phyloP scores from a whole-genome alignment of 257 asterid species.

The Ehretia macrophylla region DNA sequence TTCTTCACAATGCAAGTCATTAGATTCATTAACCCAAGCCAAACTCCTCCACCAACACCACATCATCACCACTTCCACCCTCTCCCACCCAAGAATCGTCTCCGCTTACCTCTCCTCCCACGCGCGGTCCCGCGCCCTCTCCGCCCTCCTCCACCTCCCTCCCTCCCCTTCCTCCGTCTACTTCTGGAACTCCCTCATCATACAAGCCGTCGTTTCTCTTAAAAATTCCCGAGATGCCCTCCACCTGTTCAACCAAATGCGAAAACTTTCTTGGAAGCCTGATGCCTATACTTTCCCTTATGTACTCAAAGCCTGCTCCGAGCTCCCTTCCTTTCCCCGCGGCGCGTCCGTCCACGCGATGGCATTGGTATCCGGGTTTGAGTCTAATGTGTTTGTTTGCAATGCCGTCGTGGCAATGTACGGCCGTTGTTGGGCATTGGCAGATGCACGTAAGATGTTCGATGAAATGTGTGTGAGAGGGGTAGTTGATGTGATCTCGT shows the following conservation, averaged over 20 bases:
- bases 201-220: slow-evolving; percentile 28
- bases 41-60: background rate
- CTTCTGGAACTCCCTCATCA: slow-evolving; percentile 79
- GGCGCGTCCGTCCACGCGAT: slow-evolving; percentile 61
- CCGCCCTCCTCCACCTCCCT: slow-evolving; percentile 33
- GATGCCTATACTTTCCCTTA: slow-evolving; percentile 76
- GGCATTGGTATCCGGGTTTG: slow-evolving; percentile 39
- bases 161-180: slow-evolving; percentile 43
- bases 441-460: slow-evolving; percentile 48
- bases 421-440: slow-evolving; percentile 53
- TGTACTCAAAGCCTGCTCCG: slow-evolving; percentile 64
- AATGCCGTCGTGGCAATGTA: slow-evolving; percentile 69
- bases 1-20: background rate
- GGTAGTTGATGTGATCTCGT: slow-evolving; percentile 58
- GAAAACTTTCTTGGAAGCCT: slow-evolving; percentile 53
- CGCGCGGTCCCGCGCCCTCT: slow-evolving; percentile 19
- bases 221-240: slow-evolving; percentile 30
- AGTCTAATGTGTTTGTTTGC: slow-evolving; percentile 71
- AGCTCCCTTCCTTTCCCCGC: slow-evolving; percentile 23
- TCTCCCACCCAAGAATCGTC: background rate
- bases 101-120: slow-evolving; percentile 8
- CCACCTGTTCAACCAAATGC: slow-evolving; percentile 57
- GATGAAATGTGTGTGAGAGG: slow-evolving; percentile 53
- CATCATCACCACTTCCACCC: background rate
- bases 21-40: background rate